Percentiles rank a stretch among this genome's conserved stretches.
phyloP scores from a whole-genome alignment of 192 early-diverging fungal genomes.

The Glomus cerebriforme region DNA sequence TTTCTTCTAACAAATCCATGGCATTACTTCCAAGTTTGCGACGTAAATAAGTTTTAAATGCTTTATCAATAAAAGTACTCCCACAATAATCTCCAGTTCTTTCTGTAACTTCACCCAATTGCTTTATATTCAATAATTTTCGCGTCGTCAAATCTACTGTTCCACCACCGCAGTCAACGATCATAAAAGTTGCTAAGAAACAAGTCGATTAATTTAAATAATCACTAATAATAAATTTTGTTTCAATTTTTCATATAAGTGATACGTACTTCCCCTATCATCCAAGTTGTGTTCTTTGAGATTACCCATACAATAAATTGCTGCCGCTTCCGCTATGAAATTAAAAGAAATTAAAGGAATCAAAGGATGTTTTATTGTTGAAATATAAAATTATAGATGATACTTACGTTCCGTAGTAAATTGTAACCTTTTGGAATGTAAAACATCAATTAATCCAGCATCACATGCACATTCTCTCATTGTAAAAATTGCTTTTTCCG shows the following conservation, averaged over 20 bases:
- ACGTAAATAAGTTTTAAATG: not conserved
- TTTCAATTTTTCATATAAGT: too few relatives aligned
- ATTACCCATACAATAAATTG: not conserved
- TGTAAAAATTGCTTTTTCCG: constrained; percentile 20
- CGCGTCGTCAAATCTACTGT: constrained; percentile 33
- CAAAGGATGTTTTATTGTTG: not conserved
- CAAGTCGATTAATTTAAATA: not conserved
- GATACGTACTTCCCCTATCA: not conserved
- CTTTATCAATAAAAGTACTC: not conserved
- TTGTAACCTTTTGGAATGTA: not conserved
- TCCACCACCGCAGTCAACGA: constrained; percentile 60
- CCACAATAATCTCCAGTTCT: not conserved
- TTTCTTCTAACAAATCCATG: not conserved
- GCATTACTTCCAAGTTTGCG: not conserved
- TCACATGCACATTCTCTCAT: constrained; percentile 40
- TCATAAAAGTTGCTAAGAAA: constrained; percentile 49
- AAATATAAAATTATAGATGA: too few relatives aligned
- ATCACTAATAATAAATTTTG: not conserved
- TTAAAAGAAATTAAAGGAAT: not conserved
- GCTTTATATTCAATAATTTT: not conserved
- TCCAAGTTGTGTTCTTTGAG: not conserved
- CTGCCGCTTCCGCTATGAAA: constrained; percentile 13
- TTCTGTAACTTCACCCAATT: not conserved
- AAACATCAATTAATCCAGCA: constrained; percentile 47
- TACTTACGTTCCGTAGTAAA: constrained; percentile 13